Base-by-base conservation (phyloP, 1,284 basidiomycete species). In the Puccinia polysora region DNA sequence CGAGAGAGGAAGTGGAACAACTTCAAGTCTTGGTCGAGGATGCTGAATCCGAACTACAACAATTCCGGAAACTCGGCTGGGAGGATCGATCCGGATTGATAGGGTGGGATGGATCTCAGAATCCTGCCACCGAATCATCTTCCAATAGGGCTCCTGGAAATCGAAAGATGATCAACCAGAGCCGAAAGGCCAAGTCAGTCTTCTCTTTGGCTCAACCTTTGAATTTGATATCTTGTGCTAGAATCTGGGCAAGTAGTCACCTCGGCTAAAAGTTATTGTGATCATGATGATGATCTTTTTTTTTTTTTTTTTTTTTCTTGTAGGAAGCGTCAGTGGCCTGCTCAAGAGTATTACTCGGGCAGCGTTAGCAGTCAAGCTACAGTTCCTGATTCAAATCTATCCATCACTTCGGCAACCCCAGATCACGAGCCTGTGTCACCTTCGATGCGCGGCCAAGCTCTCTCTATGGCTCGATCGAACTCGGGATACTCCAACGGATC, bases 11-110 rank as follows among this genome's bases (percentile, higher is more conserved):
- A 75, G 86, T 86, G 0, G 84, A 87, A 58, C 85, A 84, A 59
- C 88, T 91, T 73, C 84, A 84, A 56, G 84, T 83, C 62, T 83
- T 86, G 4, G 91, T 90, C 75, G 89, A 90, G 73, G 86, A 83
- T 64, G 81, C 90, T 38, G 84, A 83, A 40, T 86, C 86, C 56
- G 84, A 84, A 15, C 49, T 75, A 6, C 83, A 84, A 50, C 81
- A 83, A 32, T 79, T 84, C 7, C 79, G 72, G 10, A 76, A 78
- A 65, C 73, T 82, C 20, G 78, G 84, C 60, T 74, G 76, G 56
- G 47, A 60, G 18, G 49, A 72, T 34, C 47, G 45, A 18, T 45
- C 38, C 7, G 59, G 69, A 0, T 45, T 72, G 38, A 72, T 72
- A 40, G 69, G 56, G 14, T 72, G 69, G 69, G 40, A 63, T 32